Percentiles rank a stretch among this genome's conserved stretches.
Conservation (phyloP, 2,329 filamentous ascomycete genomes). For the Stagonosporopsis tanaceti region DNA sequence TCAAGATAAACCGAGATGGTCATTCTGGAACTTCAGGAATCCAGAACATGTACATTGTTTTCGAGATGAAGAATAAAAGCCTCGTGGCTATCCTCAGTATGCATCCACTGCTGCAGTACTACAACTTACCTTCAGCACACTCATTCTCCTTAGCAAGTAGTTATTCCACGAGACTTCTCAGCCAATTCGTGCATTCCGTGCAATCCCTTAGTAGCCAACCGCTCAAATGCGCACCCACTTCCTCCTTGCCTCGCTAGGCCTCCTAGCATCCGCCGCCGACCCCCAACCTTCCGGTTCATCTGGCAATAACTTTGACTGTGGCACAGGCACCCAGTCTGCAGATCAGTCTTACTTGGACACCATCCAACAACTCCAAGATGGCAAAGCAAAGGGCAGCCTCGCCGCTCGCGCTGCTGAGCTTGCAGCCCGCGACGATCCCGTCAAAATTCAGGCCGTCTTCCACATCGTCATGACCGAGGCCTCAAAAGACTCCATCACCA, state of each 20-base stretch:
- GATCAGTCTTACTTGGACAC: conserved; percentile 49
- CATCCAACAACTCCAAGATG: conserved; percentile 45
- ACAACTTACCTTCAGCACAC: conserved; percentile 21
- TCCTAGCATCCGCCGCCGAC: conserved; percentile 29
- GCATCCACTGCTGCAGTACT: conserved; percentile 18
- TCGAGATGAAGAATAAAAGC: conserved; percentile 40
- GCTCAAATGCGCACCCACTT: conserved; percentile 36
- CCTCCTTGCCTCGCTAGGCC: conserved; percentile 45
- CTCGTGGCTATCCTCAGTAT: conserved; percentile 21
- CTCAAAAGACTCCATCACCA: conserved; percentile 50
- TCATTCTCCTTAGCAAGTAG: conserved; percentile 23
- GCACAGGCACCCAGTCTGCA: conserved; percentile 49
- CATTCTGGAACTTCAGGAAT: conserved; percentile 44
- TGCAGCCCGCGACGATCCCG: conserved; percentile 36
- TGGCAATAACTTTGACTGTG: conserved; percentile 54
- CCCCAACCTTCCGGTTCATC: conserved; percentile 13
- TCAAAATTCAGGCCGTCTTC: conserved; percentile 54
- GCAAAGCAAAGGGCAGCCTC: conserved; percentile 31
- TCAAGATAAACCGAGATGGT: conserved; percentile 33
- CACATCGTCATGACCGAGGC: conserved; percentile 53
- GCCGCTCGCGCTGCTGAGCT: conserved; percentile 39
- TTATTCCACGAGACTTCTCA: conserved; percentile 19
- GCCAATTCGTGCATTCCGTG: conserved; percentile 32
- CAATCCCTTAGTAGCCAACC: conserved; percentile 17
- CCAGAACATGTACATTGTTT: conserved; percentile 35